phyloP scores from a whole-genome alignment of 257 asterid genomes.

The Solanum neorickii region DNA sequence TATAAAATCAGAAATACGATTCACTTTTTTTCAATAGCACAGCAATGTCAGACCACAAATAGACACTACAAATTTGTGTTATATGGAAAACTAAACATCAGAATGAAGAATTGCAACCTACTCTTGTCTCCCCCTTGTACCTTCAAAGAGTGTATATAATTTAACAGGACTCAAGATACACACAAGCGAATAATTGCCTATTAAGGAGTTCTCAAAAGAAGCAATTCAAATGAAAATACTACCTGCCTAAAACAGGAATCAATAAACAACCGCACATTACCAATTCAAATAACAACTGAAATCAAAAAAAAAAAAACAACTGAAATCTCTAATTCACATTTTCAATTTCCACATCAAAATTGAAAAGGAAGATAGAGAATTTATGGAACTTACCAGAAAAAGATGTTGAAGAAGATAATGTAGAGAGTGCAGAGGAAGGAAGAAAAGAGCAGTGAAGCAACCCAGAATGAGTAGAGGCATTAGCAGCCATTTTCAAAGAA shows the following conservation, averaged over 20 bases:
- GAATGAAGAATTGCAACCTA: not conserved
- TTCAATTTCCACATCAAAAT: not conserved
- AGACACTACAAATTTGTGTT: not conserved
- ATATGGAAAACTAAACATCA: not conserved
- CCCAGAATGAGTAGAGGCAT: slow-evolving; percentile 22
- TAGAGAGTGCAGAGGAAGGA: slow-evolving; percentile 31
- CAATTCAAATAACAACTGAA: not conserved
- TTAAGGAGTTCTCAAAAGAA: not conserved
- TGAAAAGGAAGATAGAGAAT: not conserved
- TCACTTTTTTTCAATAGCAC: not conserved
- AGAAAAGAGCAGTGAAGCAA: slow-evolving; percentile 50
- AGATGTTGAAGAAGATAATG: slow-evolving; percentile 36
- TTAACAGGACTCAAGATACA: not conserved
- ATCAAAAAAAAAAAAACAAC: too few species aligned
- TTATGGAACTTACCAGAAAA: slow-evolving; percentile 41
- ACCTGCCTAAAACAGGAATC: not conserved
- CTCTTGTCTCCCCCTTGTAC: not conserved
- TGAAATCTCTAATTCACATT: not conserved
- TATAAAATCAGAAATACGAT: not conserved
- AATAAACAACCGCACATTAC: not conserved
- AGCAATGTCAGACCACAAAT: slow-evolving; percentile 5
- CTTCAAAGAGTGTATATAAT: not conserved
- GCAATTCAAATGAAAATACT: not conserved
- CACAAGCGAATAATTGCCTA: not conserved
- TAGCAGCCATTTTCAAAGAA: slow-evolving; percentile 21